Percentiles rank a stretch among this genome's conserved stretches.
Evolutionary conservation across 306 rosid genomes (phyloP).

Genomic region (Vigna hirtella): DNA sequence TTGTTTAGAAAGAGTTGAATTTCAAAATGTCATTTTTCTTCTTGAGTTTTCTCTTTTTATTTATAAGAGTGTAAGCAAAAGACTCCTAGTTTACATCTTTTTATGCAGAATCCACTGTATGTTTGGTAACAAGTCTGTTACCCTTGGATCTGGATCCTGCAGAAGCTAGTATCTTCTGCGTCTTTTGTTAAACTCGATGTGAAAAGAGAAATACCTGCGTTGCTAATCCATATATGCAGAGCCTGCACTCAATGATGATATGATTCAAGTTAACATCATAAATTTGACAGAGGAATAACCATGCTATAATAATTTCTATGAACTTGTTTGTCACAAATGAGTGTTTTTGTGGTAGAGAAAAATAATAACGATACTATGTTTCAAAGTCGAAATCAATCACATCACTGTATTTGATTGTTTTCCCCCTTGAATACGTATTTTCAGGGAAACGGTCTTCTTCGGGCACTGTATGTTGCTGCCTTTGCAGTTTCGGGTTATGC

Average conservation of each 20-base stretch:
- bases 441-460: constrained; percentile 89
- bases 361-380: background rate
- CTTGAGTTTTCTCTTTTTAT: constrained; percentile 5
- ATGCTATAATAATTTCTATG: background rate
- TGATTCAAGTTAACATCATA: background rate
- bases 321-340: background rate
- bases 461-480: constrained; percentile 89
- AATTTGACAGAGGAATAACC: background rate
- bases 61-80: no score
- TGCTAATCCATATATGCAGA: no score
- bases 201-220: no score
- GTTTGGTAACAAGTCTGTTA: no score
- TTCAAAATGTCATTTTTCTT: no score
- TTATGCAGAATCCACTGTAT: background rate
- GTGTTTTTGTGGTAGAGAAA: background rate
- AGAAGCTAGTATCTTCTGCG: no score
- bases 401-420: constrained; percentile 28
- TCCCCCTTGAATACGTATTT: constrained; percentile 33
- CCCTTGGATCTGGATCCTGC: no score
- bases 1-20: no score
- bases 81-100: constrained; percentile 25
- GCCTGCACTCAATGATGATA: background rate
- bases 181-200: no score
- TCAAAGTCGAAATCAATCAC: constrained; percentile 28
- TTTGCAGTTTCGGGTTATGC: constrained; percentile 98